Base-by-base conservation (phyloP, 176 grass and related monocot species). In the Cymbopogon citratus region DNA sequence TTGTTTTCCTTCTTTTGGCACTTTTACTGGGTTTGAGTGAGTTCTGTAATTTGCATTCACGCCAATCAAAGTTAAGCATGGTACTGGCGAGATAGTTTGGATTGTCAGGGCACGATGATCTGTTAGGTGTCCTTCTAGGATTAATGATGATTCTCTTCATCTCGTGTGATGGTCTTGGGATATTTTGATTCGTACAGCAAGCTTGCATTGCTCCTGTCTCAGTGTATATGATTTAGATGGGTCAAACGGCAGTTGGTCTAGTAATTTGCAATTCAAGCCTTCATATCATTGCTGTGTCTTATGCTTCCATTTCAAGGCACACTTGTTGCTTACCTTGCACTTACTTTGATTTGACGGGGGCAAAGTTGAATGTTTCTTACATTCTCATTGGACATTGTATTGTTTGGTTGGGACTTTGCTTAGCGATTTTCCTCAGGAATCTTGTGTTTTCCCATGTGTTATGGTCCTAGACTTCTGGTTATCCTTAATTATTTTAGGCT, bases 11-110 rank as follows among this genome's bases (percentile, higher is more conserved):
- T 80, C 5, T 54, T 36, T 35, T 65, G 24, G 9, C 24, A 68
- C 25, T 41, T 36, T 84, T 87, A n/a, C 81, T 34, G 79, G 16
- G 43, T 66, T 45, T 82, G 36, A 43, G 66, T 44, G 57, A 76
- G 31, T 70, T 76, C 54, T 57, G 41, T 77, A 71, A 46, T 68
- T 76, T 77, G 65, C 65, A 65, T 82, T 78, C 45, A 29, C n/a
- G 28, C 41, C 77, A 62, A 61, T 77, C 3, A 29, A 89, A 73
- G 81, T 65, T 66, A 49, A 66, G 12, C 36, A 5, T n/a, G 56
- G 7, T 81, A 41, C 62, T 34, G 26, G 16, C 19, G 25, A 40
- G 40, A 68, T 75, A 66, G 19, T 77, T 54, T 44, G 13, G 76
- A 85, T 65, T 46, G 41, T 65, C 36, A 52, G 25, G 39, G 35